These are phyloP conservation scores for Fusarium burgessii DNA, from an alignment of 2,329 filamentous ascomycete genomes.

Conservation along the genomic window DNA sequence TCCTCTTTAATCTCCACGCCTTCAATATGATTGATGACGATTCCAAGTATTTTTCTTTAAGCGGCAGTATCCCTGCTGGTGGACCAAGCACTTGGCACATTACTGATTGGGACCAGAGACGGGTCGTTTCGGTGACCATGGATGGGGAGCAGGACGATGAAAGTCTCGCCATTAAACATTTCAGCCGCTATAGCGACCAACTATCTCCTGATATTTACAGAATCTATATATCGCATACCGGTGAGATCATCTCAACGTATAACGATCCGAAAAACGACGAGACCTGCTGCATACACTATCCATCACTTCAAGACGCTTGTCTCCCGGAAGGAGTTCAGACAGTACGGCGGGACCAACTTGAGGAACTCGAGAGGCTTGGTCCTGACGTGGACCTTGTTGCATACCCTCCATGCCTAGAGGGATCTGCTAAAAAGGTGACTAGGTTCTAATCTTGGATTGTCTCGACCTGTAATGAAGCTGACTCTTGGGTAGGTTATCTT, in stretches of 20 bases:
- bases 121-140: conserved; percentile 47
- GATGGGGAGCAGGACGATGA: conserved; percentile 47
- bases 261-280: conserved; percentile 44
- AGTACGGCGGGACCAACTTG: conserved; percentile 38
- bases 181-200: conserved; percentile 30
- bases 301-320: conserved; percentile 33
- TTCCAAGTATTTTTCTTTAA: neutral
- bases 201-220: conserved; percentile 32
- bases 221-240: conserved; percentile 40
- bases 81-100: conserved; percentile 48
- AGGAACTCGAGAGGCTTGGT: conserved; percentile 46
- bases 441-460: neutral
- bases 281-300: conserved; percentile 47
- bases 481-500: conserved; percentile 40
- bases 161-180: conserved; percentile 39
- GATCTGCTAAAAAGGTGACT: neutral
- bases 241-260: conserved; percentile 41
- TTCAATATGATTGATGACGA: neutral
- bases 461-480: neutral
- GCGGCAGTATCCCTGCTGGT: conserved; percentile 17
- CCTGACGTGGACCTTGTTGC: conserved; percentile 45
- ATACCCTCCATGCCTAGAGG: rapidly evolving
- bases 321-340: conserved; percentile 36
- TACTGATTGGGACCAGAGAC: conserved; percentile 46
- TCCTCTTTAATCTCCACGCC: neutral